These are phyloP conservation scores for Phlebiopsis gigantea DNA, from an alignment of 768 basidiomycete species.

Conservation along the genomic window DNA sequence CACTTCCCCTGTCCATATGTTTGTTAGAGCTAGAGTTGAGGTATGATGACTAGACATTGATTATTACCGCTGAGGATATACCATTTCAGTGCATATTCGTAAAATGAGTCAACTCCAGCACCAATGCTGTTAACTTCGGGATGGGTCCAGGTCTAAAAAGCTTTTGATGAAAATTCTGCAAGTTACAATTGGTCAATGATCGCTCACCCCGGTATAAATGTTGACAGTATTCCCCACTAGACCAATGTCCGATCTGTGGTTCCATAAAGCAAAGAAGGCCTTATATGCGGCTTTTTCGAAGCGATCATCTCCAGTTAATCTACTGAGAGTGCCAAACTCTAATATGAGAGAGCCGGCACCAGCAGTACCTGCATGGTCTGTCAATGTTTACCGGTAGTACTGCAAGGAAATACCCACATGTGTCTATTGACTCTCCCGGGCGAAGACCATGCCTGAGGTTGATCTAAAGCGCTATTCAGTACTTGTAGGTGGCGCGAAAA, in stretches of 20 bases:
- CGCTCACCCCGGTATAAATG: conserved; percentile 69
- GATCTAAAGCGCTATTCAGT: conserved; percentile 55
- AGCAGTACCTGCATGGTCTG: conserved; percentile 61
- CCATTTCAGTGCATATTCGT: conserved; percentile 92
- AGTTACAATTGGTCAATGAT: conserved; percentile 4
- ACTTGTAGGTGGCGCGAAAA: background rate
- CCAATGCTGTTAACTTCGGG: conserved; percentile 82
- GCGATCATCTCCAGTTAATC: conserved; percentile 82
- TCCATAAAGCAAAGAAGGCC: conserved; percentile 94
- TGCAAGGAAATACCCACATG: conserved; percentile 53
- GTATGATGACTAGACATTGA: conserved; percentile 15
- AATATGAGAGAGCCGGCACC: conserved; percentile 91
- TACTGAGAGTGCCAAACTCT: conserved; percentile 90
- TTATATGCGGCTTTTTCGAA: conserved; percentile 88
- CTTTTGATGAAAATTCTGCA: background rate
- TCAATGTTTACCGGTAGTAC: background rate
- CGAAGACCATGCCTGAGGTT: conserved; percentile 79
- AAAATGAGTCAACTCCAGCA: conserved; percentile 94
- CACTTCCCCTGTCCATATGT: conserved; percentile 25
- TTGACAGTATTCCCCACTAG: conserved; percentile 89
- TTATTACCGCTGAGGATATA: conserved; percentile 73
- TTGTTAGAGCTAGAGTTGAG: background rate
- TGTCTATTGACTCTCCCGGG: conserved; percentile 74
- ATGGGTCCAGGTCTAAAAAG: conserved; percentile 58
- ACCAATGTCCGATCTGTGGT: conserved; percentile 77